A percentile compares a stretch with the other conserved stretches of the same genome.
Conservation (phyloP, 2,329 filamentous ascomycete genomes). For the Colletotrichum spinosum region DNA sequence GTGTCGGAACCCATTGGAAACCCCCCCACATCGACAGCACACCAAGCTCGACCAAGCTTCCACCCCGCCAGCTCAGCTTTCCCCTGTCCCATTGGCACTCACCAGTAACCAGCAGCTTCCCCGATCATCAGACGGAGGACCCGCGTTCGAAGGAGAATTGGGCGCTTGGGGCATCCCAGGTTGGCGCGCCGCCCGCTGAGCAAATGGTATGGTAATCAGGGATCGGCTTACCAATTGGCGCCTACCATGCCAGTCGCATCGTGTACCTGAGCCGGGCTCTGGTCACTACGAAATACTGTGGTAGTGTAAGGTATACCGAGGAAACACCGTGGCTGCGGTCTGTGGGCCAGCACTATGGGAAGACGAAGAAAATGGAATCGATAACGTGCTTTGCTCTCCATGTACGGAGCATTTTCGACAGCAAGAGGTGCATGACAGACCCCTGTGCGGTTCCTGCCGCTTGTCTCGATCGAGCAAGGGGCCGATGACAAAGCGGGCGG, state of each 20-base stretch:
- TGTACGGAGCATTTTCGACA: conserved; percentile 2
- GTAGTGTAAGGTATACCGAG: neutral
- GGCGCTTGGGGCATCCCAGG: neutral
- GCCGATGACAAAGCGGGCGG: conserved; percentile 16
- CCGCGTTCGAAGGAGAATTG: conserved; percentile 37
- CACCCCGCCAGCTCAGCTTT: neutral
- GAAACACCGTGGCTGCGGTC: too few relatives aligned
- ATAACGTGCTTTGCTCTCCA: conserved; percentile 7
- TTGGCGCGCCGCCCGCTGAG: conserved; percentile 26
- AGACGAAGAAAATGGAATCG: conserved; percentile 6
- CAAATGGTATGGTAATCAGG: conserved; percentile 34
- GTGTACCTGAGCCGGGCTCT: too few relatives aligned
- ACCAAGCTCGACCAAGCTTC: conserved; percentile 15
- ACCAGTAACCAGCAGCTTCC: neutral
- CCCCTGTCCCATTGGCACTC: conserved; percentile 12
- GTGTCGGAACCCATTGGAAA: conserved; percentile 30
- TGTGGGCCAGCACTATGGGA: neutral
- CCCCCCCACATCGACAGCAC: conserved; percentile 23
- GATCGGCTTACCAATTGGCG: conserved; percentile 26
- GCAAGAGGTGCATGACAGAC: conserved; percentile 6
- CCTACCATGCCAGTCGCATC: neutral
- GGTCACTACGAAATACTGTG: too few relatives aligned
- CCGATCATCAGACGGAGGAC: conserved; percentile 48
- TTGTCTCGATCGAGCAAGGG: neutral
- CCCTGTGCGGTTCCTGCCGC: conserved; percentile 7